Percentiles rank a stretch among this genome's conserved stretches.
These are phyloP conservation scores for Homolaphlyctis polyrhiza DNA, from an alignment of 371 early-diverging fungal genomes.

Conservation along the genomic window DNA sequence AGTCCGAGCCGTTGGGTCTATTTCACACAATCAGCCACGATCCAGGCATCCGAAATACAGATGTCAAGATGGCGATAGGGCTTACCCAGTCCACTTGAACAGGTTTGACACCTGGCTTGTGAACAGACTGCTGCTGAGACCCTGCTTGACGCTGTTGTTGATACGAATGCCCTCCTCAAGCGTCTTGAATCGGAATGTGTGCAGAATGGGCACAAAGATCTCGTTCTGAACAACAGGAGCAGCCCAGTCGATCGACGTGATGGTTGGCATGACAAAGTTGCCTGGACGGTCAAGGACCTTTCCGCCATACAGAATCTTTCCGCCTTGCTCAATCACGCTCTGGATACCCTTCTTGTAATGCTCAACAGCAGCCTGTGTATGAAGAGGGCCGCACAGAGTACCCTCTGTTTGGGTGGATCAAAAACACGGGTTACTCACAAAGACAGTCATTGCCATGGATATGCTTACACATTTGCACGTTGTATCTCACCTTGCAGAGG, in stretches of 20 bases:
- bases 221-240: conserved; percentile 86
- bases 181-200: conserved; percentile 20
- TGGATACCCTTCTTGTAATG: conserved; percentile 69
- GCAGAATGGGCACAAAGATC: conserved; percentile 77
- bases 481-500: conserved; percentile 56
- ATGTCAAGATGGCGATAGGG: background rate
- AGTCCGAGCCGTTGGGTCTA: conserved; percentile 87
- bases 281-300: conserved; percentile 64
- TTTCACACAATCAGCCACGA: background rate
- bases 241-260: conserved; percentile 70
- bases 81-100: conserved; percentile 86
- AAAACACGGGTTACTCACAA: no score
- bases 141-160: conserved; percentile 91
- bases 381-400: conserved; percentile 91
- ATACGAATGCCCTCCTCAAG: conserved; percentile 82
- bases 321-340: conserved; percentile 76
- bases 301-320: conserved; percentile 84
- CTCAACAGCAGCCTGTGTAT: conserved; percentile 78
- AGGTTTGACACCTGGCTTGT: conserved; percentile 75
- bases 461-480: no score
- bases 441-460: no score
- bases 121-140: conserved; percentile 85
- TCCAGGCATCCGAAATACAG: background rate
- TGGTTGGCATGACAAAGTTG: conserved; percentile 94
- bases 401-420: no score